These are phyloP conservation scores for Alternaria sp. DNA, from an alignment of 2,329 filamentous ascomycete genomes.

Conservation along the genomic window DNA sequence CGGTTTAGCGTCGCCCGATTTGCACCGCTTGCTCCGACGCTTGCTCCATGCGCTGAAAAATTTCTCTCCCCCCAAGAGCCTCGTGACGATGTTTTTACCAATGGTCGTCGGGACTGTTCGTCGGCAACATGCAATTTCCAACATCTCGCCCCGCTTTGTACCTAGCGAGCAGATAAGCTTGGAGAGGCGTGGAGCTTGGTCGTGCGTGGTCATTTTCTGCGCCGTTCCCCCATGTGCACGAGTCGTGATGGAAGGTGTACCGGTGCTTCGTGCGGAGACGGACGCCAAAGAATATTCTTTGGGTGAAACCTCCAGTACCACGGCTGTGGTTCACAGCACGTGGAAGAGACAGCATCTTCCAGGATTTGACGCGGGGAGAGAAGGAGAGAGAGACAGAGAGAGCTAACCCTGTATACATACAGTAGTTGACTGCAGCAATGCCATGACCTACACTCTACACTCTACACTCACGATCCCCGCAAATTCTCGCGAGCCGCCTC, in stretches of 20 bases:
- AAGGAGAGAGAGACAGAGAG: background rate
- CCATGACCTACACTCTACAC: no score
- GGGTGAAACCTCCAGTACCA: constrained; percentile 3
- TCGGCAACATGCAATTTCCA: constrained; percentile 11
- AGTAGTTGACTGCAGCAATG: background rate
- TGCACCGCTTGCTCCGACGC: constrained; percentile 17
- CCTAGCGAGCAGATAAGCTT: background rate
- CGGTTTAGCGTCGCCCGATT: constrained; percentile 14
- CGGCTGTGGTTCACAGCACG: background rate
- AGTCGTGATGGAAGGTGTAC: constrained; percentile 5
- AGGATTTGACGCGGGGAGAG: background rate
- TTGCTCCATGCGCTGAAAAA: constrained; percentile 20
- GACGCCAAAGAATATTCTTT: background rate
- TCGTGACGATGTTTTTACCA: constrained; percentile 18
- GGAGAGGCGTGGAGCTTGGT: constrained; percentile 10
- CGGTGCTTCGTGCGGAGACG: background rate
- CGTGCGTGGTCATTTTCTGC: constrained; percentile 18
- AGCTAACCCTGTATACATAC: background rate
- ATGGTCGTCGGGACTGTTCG: constrained; percentile 13
- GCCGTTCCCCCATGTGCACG: constrained; percentile 3
- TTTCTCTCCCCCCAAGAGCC: constrained; percentile 16
- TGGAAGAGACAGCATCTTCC: constrained; percentile 6
- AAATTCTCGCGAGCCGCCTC: constrained; percentile 10
- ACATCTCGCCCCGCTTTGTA: constrained; percentile 12
- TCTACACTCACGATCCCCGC: constrained; percentile 7